These are phyloP conservation scores for Limonomyces culmigenus DNA, from an alignment of 1,284 basidiomycete species.

Conservation along the genomic window DNA sequence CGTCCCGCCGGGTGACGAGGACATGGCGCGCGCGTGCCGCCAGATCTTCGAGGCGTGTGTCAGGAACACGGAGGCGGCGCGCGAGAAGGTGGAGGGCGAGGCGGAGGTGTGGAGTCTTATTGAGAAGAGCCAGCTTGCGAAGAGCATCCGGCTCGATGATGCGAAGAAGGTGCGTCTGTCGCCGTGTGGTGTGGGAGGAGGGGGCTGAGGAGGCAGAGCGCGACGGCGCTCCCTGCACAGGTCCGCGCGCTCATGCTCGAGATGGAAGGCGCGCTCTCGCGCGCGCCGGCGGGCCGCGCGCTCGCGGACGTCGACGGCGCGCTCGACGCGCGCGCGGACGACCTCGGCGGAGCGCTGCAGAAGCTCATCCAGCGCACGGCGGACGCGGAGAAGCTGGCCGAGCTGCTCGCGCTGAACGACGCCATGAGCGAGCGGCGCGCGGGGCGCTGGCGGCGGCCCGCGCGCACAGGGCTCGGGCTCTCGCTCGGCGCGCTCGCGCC, in stretches of 20 bases:
- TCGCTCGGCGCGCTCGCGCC: too few species aligned
- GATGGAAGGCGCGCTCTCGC: conserved; percentile 27
- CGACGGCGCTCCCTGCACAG: conserved; percentile 34
- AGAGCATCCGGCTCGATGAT: conserved; percentile 42
- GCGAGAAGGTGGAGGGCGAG: neutral
- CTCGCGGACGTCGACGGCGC: conserved; percentile 12
- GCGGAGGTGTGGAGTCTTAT: conserved; percentile 62
- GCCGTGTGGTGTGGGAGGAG: too few species aligned
- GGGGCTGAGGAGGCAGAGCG: conserved; percentile 19
- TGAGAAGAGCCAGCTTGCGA: conserved; percentile 64
- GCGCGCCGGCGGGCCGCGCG: conserved; percentile 3
- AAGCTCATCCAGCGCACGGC: conserved; percentile 37
- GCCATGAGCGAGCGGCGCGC: conserved; percentile 34
- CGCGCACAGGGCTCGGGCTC: conserved; percentile 4
- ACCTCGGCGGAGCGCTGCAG: conserved; percentile 39
- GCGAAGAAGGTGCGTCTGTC: conserved; percentile 32
- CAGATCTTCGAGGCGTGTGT: conserved; percentile 75
- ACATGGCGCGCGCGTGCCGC: conserved; percentile 66
- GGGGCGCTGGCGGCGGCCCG: conserved; percentile 17
- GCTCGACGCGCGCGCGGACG: conserved; percentile 30
- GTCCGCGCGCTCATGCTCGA: conserved; percentile 29
- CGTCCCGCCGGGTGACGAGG: conserved; percentile 79
- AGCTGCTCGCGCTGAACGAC: conserved; percentile 60
- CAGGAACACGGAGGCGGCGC: conserved; percentile 50
- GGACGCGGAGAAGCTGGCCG: conserved; percentile 43